Conservation (phyloP, 2,329 filamentous ascomycete genomes). For the Fusarium equiseti region DNA sequence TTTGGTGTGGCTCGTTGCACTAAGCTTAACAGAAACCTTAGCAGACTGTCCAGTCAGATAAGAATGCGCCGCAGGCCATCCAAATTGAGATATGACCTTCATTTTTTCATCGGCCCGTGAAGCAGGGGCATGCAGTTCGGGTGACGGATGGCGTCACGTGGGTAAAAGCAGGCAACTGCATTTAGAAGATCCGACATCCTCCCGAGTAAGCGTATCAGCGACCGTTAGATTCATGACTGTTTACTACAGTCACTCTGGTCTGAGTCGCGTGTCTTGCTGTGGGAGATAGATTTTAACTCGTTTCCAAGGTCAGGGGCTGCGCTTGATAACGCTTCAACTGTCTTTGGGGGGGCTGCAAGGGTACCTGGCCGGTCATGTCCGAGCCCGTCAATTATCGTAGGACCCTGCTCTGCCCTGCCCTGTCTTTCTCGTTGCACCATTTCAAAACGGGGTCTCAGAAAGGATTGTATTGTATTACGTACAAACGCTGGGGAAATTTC, state of each 20-base stretch:
- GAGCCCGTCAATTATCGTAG: conserved; percentile 17
- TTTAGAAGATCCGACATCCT: background rate
- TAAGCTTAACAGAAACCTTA: conserved; percentile 28
- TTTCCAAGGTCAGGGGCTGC: conserved; percentile 26
- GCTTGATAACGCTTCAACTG: conserved; percentile 26
- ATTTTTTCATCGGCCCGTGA: conserved; percentile 20
- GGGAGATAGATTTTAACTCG: background rate
- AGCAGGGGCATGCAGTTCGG: background rate
- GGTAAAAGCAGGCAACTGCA: background rate
- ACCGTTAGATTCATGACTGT: conserved; percentile 2
- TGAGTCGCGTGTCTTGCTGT: conserved; percentile 3
- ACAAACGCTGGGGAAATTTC: conserved; percentile 40
- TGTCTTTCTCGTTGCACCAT: conserved; percentile 22
- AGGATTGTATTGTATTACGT: conserved; percentile 42
- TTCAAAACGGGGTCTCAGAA: conserved; percentile 30
- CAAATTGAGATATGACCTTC: background rate
- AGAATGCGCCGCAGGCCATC: conserved; percentile 22
- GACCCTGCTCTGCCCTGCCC: conserved; percentile 12
- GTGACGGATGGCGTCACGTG: background rate
- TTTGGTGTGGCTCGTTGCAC: conserved; percentile 9
- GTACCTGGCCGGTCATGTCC: conserved; percentile 43
- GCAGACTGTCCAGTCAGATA: background rate
- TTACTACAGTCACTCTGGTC: background rate
- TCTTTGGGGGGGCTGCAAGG: conserved; percentile 36
- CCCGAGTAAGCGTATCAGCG: conserved; percentile 8